Conservation (phyloP, 2,329 filamentous ascomycete genomes). For the Epichloe gansuensis region DNA sequence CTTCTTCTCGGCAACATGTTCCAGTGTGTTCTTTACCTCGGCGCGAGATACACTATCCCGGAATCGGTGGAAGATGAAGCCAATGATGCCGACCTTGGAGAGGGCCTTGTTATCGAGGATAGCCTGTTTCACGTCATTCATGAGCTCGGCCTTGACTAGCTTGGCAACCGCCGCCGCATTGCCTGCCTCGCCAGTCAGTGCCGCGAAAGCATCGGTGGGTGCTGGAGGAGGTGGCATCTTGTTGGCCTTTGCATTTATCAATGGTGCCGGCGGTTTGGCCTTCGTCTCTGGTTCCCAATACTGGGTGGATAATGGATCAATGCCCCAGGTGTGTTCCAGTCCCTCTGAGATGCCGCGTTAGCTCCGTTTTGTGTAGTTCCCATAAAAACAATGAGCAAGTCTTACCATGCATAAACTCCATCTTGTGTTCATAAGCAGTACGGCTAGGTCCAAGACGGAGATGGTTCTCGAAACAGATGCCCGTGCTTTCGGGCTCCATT, state of each 20-base stretch:
- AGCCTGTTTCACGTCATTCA: slow-evolving; percentile 28
- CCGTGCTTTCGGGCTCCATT: slow-evolving; percentile 64
- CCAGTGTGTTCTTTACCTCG: slow-evolving; percentile 30
- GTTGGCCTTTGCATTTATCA: slow-evolving; percentile 7
- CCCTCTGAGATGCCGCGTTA: slow-evolving; percentile 21
- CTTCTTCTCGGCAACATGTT: slow-evolving; percentile 27
- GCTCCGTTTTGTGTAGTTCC: background rate
- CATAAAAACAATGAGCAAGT: slow-evolving; percentile 4
- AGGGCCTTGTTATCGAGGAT: slow-evolving; percentile 27
- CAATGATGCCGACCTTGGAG: slow-evolving; percentile 28
- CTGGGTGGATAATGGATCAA: slow-evolving; percentile 71
- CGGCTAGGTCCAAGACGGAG: slow-evolving; percentile 32
- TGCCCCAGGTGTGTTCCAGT: slow-evolving; percentile 38
- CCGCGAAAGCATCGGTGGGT: slow-evolving; percentile 25
- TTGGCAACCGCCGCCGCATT: slow-evolving; percentile 12
- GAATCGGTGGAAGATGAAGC: slow-evolving; percentile 27
- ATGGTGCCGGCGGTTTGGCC: slow-evolving; percentile 10
- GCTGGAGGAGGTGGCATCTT: slow-evolving; percentile 23
- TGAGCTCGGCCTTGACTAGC: slow-evolving; percentile 25
- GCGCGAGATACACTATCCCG: slow-evolving; percentile 22
- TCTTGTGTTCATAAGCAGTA: slow-evolving; percentile 47
- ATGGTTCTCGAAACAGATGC: slow-evolving; percentile 68
- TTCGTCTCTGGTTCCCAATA: slow-evolving; percentile 56
- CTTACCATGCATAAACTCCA: slow-evolving; percentile 64
- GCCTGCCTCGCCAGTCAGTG: slow-evolving; percentile 13